Evolutionary conservation across 169 alveolate genomes (phyloP).

Genomic region (Cryptosporidium tyzzeri): DNA sequence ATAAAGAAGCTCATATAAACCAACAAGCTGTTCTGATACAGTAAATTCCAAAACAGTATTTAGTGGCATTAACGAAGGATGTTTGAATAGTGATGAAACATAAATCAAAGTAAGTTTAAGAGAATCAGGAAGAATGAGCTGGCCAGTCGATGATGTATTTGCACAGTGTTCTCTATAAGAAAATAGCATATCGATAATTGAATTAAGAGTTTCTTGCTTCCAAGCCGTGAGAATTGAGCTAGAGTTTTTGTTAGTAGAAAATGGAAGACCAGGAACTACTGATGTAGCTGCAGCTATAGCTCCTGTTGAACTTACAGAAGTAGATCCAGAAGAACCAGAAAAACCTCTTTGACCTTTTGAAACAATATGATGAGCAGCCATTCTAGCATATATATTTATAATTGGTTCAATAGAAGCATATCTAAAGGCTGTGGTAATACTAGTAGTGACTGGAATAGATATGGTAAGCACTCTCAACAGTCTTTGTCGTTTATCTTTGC

Average conservation of each 20-base stretch:
- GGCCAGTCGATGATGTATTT: slow-evolving; percentile 74
- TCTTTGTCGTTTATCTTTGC: slow-evolving; percentile 54
- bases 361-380: slow-evolving; percentile 75
- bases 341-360: slow-evolving; percentile 60
- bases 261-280: slow-evolving; percentile 62
- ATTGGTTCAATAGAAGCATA: slow-evolving; percentile 73
- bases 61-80: slow-evolving; percentile 64
- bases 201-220: slow-evolving; percentile 70
- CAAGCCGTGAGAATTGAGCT: slow-evolving; percentile 23
- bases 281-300: slow-evolving; percentile 16
- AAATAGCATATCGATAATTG: slow-evolving; percentile 61
- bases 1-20: slow-evolving; percentile 35
- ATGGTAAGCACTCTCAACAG: slow-evolving; percentile 54
- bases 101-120: slow-evolving; percentile 44
- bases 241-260: slow-evolving; percentile 35
- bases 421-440: slow-evolving; percentile 72
- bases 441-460: slow-evolving; percentile 55
- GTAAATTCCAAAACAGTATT: slow-evolving; percentile 61
- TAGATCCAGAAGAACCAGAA: not conserved
- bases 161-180: slow-evolving; percentile 71
- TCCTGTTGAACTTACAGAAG: not conserved
- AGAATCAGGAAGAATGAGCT: slow-evolving; percentile 64
- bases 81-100: slow-evolving; percentile 45
- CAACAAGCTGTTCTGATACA: slow-evolving; percentile 59
- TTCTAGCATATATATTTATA: slow-evolving; percentile 55